Evolutionary conservation across 495 filamentous ascomycete genomes (phyloP).

Genomic region (Daldinia concentrica): DNA sequence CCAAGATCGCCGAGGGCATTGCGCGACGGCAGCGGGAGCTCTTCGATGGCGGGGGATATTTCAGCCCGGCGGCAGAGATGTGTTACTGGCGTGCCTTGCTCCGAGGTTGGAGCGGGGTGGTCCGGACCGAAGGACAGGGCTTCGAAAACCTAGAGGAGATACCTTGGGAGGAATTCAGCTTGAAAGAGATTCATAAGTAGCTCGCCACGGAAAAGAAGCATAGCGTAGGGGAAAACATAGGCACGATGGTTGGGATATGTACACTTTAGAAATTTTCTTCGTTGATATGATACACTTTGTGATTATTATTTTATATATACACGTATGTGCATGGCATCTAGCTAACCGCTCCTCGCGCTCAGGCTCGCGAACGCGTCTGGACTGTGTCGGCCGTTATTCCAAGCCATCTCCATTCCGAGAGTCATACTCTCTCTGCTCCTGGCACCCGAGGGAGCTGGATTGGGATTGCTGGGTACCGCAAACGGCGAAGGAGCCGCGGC

Average conservation of each 20-base stretch:
- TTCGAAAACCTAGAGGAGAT: constrained; percentile 50
- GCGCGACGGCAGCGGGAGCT: constrained; percentile 58
- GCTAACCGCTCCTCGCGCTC: constrained; percentile 65
- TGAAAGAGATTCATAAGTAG: constrained; percentile 48
- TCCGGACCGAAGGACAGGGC: constrained; percentile 44
- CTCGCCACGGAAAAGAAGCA: not conserved
- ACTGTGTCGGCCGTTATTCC: constrained; percentile 82
- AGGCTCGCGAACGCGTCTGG: constrained; percentile 97
- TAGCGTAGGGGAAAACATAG: not conserved
- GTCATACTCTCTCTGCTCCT: constrained; percentile 91
- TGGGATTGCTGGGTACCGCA: constrained; percentile 50
- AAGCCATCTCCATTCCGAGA: constrained; percentile 72
- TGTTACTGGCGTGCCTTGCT: constrained; percentile 65
- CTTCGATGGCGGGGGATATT: constrained; percentile 57
- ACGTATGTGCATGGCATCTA: constrained; percentile 6
- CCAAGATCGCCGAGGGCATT: constrained; percentile 57
- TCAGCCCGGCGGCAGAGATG: constrained; percentile 59
- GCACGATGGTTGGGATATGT: not conserved
- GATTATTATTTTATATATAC: constrained; percentile 35
- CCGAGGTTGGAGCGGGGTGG: constrained; percentile 58
- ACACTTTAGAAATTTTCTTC: constrained; percentile 12
- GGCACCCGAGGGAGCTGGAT: constrained; percentile 48
- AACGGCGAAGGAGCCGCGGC: constrained; percentile 36
- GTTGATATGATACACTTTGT: constrained; percentile 39
- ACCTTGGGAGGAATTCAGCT: constrained; percentile 54